Base-by-base conservation (phyloP, 257 asterid species). In the Ophiorrhiza pumila region DNA sequence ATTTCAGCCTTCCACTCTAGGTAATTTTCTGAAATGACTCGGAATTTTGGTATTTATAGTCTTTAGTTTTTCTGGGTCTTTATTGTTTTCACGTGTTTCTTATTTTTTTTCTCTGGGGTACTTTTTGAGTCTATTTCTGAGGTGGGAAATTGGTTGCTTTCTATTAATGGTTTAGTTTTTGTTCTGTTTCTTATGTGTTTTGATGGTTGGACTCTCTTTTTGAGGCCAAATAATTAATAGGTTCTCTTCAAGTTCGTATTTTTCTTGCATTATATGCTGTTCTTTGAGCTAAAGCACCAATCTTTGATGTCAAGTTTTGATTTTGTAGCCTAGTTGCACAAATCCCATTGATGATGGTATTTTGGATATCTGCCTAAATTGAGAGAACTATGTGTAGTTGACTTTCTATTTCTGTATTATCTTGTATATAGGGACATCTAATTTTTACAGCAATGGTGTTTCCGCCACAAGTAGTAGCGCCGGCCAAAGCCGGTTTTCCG, bases 1-100 rank as follows among this genome's bases (percentile, higher is more conserved):
- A 43, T 67, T 71, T 27, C 74, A 34, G 78, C 79, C 85, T 64
- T 87, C 96, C n/a, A 82, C 89, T 68, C 74, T 76, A 75, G 98
- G 97, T 87, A 62, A 13, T 70, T 75, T 72, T 74, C 45, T 41
- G 39, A 50, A 75, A 37, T 74, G 35, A 41, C 23, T 57, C 72
- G 34, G 27, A 1, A 50, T 50, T 0, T 55, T 14, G 56, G n/a
- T 58, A 25, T 63, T 25, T 60, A 23, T 67, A 65, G 29, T 65
- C 27, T 39, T 69, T 77, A 23, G 39, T 79, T 58, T 66, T 78
- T 37, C 65, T 82, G 80, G 73, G 77, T 46, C 35, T 63, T 75
- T 61, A 47, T 23, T 37, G 67, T 47, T 57, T 76, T 76, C 77
- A 61, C 76, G 46, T 62, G 66, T 65, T 61, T 47, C 49, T 69